phyloP scores from a whole-genome alignment of 2,329 filamentous ascomycete genomes.

The Hymenoscyphus linearis region DNA sequence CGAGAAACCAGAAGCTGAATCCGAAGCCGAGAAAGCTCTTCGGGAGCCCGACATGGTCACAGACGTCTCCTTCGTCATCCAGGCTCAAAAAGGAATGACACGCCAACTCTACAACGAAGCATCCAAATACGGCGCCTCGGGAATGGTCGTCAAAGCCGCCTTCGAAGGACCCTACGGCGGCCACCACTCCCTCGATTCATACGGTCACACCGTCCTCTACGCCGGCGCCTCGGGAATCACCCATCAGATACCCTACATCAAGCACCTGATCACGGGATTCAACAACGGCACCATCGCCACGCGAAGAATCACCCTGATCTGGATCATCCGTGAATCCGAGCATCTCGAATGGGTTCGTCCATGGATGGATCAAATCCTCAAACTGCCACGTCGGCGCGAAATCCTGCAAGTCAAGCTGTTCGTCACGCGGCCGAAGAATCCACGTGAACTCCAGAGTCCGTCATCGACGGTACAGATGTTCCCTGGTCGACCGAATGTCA shows the following conservation, averaged over 20 bases:
- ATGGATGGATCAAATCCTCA: conserved; percentile 72
- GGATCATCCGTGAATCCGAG: conserved; percentile 87
- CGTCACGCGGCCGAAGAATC: conserved; percentile 79
- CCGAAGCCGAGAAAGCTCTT: conserved; percentile 38
- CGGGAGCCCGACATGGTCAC: conserved; percentile 30
- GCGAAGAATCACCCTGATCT: conserved; percentile 76
- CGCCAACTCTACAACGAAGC: conserved; percentile 72
- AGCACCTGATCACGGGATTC: conserved; percentile 66
- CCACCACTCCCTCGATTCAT: conserved; percentile 81
- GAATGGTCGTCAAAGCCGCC: conserved; percentile 45
- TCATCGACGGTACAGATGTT: conserved; percentile 85
- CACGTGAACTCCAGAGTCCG: conserved; percentile 68
- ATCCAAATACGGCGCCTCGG: conserved; percentile 31
- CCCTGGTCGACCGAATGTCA: conserved; percentile 79
- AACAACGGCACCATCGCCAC: conserved; percentile 70
- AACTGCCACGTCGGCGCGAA: conserved; percentile 74
- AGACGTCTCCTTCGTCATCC: conserved; percentile 76
- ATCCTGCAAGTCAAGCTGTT: conserved; percentile 84
- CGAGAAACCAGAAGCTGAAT: conserved; percentile 31
- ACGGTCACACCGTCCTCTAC: conserved; percentile 86
- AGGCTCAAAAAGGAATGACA: conserved; percentile 84
- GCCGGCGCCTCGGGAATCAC: conserved; percentile 93
- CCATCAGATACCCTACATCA: conserved; percentile 85
- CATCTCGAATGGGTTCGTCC: conserved; percentile 90
- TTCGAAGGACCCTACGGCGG: conserved; percentile 88